Conservation (phyloP, 495 filamentous ascomycete genomes). For the Pseudoneurospora amorphoporcata region DNA sequence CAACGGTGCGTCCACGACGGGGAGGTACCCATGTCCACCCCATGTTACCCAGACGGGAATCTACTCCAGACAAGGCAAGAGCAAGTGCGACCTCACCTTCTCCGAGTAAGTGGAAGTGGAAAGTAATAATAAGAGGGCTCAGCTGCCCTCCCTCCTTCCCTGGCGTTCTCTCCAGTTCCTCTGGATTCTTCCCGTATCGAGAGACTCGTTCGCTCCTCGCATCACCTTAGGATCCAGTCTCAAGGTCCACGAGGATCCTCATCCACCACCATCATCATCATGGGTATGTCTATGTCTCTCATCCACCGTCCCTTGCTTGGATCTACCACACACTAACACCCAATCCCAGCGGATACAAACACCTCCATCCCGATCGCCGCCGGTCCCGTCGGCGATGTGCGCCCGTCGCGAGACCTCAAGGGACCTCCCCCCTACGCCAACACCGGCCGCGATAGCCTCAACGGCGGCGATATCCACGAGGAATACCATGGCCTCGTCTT, state of each 20-base stretch:
- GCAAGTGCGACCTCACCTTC: not conserved
- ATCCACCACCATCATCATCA: not conserved
- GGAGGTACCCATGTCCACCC: not conserved
- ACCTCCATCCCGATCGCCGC: not conserved
- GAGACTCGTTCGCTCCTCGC: not conserved
- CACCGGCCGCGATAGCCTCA: not conserved
- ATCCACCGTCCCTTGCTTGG: not conserved
- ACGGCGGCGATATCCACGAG: conserved; percentile 17
- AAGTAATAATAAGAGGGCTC: not conserved
- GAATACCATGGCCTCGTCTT: conserved; percentile 30
- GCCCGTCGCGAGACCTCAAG: conserved; percentile 1
- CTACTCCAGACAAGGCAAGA: not conserved
- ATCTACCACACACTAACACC: not conserved
- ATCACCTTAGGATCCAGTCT: not conserved
- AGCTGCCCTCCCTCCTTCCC: not conserved
- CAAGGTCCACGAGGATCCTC: not conserved
- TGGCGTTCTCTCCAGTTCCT: not conserved
- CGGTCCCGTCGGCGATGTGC: not conserved
- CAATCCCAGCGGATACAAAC: not conserved
- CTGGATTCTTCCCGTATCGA: not conserved
- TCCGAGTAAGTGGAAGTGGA: not conserved
- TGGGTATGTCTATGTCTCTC: not conserved
- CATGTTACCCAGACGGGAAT: not conserved
- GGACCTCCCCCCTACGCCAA: not conserved
- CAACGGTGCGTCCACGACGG: too few species aligned